These are phyloP conservation scores for Ascochyta koolunga DNA, from an alignment of 2,329 filamentous ascomycete genomes.

Conservation along the genomic window DNA sequence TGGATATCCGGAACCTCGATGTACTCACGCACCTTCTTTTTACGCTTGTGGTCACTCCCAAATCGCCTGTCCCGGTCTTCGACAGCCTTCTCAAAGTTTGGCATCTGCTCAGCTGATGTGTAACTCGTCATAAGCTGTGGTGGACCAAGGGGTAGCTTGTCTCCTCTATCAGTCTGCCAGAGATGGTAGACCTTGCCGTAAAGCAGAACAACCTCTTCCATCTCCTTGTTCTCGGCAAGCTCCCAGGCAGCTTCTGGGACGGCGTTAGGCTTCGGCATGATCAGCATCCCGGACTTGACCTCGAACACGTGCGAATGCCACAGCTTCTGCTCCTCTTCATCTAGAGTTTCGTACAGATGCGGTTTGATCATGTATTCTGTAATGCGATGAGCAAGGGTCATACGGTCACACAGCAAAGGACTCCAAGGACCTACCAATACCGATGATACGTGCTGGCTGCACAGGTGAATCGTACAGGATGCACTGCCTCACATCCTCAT, in stretches of 20 bases:
- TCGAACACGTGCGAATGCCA: constrained; percentile 83
- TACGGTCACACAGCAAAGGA: neutral
- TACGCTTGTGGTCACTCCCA: constrained; percentile 58
- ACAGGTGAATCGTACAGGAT: constrained; percentile 78
- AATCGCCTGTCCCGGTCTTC: constrained; percentile 61
- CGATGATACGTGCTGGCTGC: constrained; percentile 74
- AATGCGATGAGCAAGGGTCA: neutral
- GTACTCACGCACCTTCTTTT: constrained; percentile 59
- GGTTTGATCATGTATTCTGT: constrained; percentile 82
- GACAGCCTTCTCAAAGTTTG: constrained; percentile 53
- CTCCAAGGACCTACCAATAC: constrained; percentile 55
- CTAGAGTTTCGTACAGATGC: constrained; percentile 69
- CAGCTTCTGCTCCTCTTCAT: constrained; percentile 70
- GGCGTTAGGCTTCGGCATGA: constrained; percentile 68
- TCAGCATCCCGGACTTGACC: constrained; percentile 79
- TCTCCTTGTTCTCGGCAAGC: constrained; percentile 76
- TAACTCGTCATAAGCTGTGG: constrained; percentile 71
- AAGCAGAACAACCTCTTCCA: constrained; percentile 74
- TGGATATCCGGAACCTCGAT: constrained; percentile 59
- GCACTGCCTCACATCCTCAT: constrained; percentile 80
- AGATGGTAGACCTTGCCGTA: constrained; percentile 88
- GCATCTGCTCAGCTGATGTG: constrained; percentile 57
- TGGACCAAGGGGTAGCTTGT: constrained; percentile 65
- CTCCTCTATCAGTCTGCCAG: constrained; percentile 82
- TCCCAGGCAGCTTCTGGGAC: constrained; percentile 72